Conservation (phyloP, 768 basidiomycete species). For the Boletus coccyginus region DNA sequence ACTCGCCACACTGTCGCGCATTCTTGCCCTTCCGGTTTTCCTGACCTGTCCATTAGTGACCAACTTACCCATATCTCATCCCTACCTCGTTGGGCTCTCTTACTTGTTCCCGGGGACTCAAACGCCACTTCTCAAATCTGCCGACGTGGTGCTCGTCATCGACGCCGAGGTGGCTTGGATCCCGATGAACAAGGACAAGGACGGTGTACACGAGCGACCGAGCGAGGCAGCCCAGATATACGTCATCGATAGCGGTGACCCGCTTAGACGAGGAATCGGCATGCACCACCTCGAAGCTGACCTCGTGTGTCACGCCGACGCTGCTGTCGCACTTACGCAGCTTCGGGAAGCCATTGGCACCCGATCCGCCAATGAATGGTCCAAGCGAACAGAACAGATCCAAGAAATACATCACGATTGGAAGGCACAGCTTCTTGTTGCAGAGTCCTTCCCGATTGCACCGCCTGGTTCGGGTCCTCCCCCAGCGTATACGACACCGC, state of each 20-base stretch:
- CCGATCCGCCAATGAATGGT: conserved; percentile 8
- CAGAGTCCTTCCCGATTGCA: conserved; percentile 30
- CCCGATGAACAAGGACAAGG: conserved; percentile 40
- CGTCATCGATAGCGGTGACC: conserved; percentile 60
- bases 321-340: conserved; percentile 48
- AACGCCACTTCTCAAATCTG: conserved; percentile 45
- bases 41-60: conserved; percentile 48
- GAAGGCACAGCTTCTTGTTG: conserved; percentile 24
- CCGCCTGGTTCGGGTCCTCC: conserved; percentile 15
- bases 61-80: conserved; percentile 56
- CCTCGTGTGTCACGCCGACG: conserved; percentile 56
- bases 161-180: conserved; percentile 71
- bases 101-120: conserved; percentile 47
- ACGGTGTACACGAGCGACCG: conserved; percentile 35
- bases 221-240: conserved; percentile 47
- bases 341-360: conserved; percentile 31
- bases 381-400: conserved; percentile 14
- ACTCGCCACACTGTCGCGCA: conserved; percentile 46
- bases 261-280: conserved; percentile 49
- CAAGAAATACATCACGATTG: conserved; percentile 26
- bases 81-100: conserved; percentile 49
- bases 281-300: conserved; percentile 55
- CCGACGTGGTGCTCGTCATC: conserved; percentile 64
- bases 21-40: conserved; percentile 55
- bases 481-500: conserved; percentile 39